Conservation (phyloP, 345 rosid genomes). For the Gossypium arboreum region DNA sequence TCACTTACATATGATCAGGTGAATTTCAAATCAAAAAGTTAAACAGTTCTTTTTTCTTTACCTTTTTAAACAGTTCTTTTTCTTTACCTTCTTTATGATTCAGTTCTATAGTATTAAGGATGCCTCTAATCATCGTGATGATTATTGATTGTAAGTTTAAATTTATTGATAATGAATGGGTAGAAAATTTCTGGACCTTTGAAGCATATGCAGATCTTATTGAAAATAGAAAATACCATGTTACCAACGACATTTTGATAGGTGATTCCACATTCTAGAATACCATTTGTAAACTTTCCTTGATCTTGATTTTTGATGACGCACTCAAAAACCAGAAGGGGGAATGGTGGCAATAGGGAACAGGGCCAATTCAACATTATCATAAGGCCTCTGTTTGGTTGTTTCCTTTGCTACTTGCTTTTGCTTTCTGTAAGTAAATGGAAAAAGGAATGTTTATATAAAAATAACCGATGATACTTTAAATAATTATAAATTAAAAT, state of each 20-base stretch:
- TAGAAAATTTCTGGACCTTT: background rate
- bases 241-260: background rate
- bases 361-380: background rate
- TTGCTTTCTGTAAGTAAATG: background rate
- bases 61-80: background rate
- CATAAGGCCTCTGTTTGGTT: background rate
- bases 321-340: background rate
- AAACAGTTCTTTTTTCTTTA: background rate
- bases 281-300: background rate
- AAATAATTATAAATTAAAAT: background rate
- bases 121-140: background rate
- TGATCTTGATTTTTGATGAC: background rate
- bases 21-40: conserved; percentile 10
- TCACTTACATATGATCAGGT: conserved; percentile 69
- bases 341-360: background rate
- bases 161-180: background rate
- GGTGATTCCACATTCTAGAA: background rate
- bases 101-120: background rate
- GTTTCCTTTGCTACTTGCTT: background rate
- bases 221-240: background rate
- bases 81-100: background rate
- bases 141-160: background rate
- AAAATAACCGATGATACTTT: background rate
- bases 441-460: background rate
- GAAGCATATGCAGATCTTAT: background rate